A percentile compares a stretch with the other conserved stretches of the same genome.
These are phyloP conservation scores for Boletus smithii DNA, from an alignment of 1,284 basidiomycete genomes.

Conservation along the genomic window DNA sequence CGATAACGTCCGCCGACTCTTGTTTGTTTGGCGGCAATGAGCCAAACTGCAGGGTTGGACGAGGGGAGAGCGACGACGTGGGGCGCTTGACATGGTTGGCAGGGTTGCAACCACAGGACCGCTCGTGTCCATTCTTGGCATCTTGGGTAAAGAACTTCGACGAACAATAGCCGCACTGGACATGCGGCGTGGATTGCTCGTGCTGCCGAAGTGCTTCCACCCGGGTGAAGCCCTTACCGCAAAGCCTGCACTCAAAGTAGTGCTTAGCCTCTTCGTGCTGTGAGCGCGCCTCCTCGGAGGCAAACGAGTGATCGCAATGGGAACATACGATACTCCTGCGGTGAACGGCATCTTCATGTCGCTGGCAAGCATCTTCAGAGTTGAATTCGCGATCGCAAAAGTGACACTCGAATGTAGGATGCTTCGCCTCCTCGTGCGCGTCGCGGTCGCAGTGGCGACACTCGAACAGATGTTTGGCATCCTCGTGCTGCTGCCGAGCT, in stretches of 20 bases:
- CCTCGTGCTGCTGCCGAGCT: slow-evolving; percentile 11
- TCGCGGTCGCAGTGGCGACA: slow-evolving; percentile 10
- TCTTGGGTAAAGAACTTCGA: background rate
- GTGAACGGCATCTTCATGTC: slow-evolving; percentile 18
- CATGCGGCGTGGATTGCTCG: slow-evolving; percentile 3
- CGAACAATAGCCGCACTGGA: slow-evolving; percentile 19
- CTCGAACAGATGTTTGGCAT: slow-evolving; percentile 8
- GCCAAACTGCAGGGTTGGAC: background rate
- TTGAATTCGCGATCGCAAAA: slow-evolving; percentile 16
- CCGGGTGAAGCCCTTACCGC: slow-evolving; percentile 6
- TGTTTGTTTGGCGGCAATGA: background rate
- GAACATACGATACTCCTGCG: slow-evolving; percentile 7
- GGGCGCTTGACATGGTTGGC: background rate
- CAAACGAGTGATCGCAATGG: slow-evolving; percentile 13
- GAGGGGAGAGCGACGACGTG: too few relatives aligned
- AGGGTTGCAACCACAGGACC: slow-evolving; percentile 3
- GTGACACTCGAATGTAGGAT: slow-evolving; percentile 13
- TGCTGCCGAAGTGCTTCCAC: slow-evolving; percentile 8
- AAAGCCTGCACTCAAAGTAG: slow-evolving; percentile 10
- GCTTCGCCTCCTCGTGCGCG: slow-evolving; percentile 10
- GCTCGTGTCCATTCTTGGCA: slow-evolving; percentile 12
- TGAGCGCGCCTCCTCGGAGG: background rate
- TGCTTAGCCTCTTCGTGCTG: slow-evolving; percentile 7
- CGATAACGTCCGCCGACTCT: background rate
- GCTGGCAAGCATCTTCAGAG: slow-evolving; percentile 1